phyloP scores from a whole-genome alignment of 169 alveolate genomes.

The Plasmodium berghei region DNA sequence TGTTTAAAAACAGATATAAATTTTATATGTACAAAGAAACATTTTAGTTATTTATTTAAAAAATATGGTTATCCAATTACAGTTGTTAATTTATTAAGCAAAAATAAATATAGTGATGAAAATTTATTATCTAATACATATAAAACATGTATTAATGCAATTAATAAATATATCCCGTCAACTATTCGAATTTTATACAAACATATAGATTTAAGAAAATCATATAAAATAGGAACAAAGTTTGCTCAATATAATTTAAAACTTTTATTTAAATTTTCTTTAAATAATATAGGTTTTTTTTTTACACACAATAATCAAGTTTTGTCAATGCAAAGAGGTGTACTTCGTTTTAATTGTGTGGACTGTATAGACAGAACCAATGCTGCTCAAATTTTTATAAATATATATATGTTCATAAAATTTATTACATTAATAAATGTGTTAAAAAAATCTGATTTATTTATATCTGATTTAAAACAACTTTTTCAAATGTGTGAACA shows the following conservation, averaged over 20 bases:
- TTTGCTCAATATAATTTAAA: constrained; percentile 72
- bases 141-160: constrained; percentile 26
- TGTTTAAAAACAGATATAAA: constrained; percentile 87
- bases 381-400: constrained; percentile 87
- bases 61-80: constrained; percentile 82
- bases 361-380: constrained; percentile 99
- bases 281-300: constrained; percentile 59
- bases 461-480: constrained; percentile 51
- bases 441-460: constrained; percentile 31
- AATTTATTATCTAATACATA: constrained; percentile 75
- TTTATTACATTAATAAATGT: constrained; percentile 64
- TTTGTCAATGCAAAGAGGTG: constrained; percentile 90
- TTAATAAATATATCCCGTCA: constrained; percentile 79
- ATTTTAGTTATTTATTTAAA: constrained; percentile 42
- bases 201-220: constrained; percentile 76
- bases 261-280: constrained; percentile 46
- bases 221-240: constrained; percentile 70
- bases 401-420: constrained; percentile 73
- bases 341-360: constrained; percentile 96
- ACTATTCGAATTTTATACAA: constrained; percentile 65
- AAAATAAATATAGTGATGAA: constrained; percentile 79
- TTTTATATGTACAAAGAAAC: constrained; percentile 83
- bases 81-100: constrained; percentile 79
- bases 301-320: constrained; percentile 16
- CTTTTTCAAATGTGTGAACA: constrained; percentile 78